Evolutionary conservation across 2,329 filamentous ascomycete species (phyloP).

Genomic region (Xylariomycetidae sp.): DNA sequence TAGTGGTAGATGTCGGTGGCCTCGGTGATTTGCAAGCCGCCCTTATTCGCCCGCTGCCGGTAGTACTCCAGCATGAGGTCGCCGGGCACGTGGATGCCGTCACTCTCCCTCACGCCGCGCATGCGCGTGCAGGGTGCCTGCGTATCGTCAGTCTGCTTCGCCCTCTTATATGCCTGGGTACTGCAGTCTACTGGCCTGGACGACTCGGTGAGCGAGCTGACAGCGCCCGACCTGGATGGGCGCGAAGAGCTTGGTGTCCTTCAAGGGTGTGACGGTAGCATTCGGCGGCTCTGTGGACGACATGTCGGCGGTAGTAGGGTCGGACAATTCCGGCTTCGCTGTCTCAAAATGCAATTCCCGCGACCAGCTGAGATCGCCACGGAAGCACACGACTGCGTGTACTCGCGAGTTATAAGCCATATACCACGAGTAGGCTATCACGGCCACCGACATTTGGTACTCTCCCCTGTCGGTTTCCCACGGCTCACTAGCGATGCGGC

Average conservation of each 20-base stretch:
- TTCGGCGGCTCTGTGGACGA: too few relatives aligned
- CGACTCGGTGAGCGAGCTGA: constrained; percentile 30
- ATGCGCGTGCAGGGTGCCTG: constrained; percentile 26
- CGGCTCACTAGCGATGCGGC: too few relatives aligned
- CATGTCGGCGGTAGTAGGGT: too few relatives aligned
- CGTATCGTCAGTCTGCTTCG: not conserved
- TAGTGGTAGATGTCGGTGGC: constrained; percentile 44
- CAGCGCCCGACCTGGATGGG: constrained; percentile 28
- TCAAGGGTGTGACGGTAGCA: constrained; percentile 5
- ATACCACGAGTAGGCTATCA: too few relatives aligned
- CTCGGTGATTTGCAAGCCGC: constrained; percentile 47
- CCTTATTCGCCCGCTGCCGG: constrained; percentile 14
- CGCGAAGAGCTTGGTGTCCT: constrained; percentile 27
- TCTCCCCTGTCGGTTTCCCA: too few relatives aligned
- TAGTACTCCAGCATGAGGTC: constrained; percentile 23
- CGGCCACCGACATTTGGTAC: too few relatives aligned
- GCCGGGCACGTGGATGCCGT: constrained; percentile 28
- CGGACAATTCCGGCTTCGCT: too few relatives aligned
- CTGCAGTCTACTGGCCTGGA: constrained; percentile 24
- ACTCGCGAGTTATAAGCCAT: too few relatives aligned
- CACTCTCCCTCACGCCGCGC: constrained; percentile 25
- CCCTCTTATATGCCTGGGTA: not conserved
- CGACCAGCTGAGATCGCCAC: too few relatives aligned
- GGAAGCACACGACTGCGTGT: too few relatives aligned
- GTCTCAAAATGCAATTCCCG: too few relatives aligned